A percentile compares a stretch with the other conserved stretches of the same genome.
phyloP scores from a whole-genome alignment of 805 yeast species.

The Vanderwaltozyma tropicalis region DNA sequence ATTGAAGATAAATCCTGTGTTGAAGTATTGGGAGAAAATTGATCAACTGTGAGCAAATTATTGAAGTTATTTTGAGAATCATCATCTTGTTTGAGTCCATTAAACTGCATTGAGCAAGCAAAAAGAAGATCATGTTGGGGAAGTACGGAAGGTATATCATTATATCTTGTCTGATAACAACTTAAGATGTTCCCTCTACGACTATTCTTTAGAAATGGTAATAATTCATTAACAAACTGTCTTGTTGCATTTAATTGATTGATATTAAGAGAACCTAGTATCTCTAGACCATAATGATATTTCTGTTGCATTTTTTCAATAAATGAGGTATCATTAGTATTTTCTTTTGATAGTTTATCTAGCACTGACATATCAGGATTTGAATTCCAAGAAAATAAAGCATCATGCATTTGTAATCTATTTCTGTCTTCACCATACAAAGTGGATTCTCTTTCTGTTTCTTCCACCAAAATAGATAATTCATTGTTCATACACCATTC shows the following conservation, averaged over 20 bases:
- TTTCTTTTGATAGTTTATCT: background rate
- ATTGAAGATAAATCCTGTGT: background rate
- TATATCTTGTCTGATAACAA: background rate
- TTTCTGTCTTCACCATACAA: slow-evolving; percentile 5
- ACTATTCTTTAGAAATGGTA: slow-evolving; percentile 11
- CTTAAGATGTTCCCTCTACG: slow-evolving; percentile 1
- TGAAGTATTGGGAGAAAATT: no score
- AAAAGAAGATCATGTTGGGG: slow-evolving; percentile 2
- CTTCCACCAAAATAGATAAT: background rate
- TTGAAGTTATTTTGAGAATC: background rate
- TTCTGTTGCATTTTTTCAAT: background rate
- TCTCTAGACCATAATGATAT: background rate
- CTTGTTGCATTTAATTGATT: slow-evolving; percentile 7
- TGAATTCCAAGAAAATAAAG: background rate
- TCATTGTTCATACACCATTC: slow-evolving; percentile 17
- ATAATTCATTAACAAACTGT: slow-evolving; percentile 9
- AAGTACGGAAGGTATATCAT: slow-evolving; percentile 3
- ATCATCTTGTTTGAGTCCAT: background rate
- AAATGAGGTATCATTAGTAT: background rate
- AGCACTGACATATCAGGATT: background rate
- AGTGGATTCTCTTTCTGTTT: background rate
- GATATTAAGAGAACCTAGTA: background rate
- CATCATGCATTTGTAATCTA: background rate
- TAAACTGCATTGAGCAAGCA: slow-evolving; percentile 1
- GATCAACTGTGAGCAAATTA: no score